These are phyloP conservation scores for Acaromyces ingoldii DNA, from an alignment of 1,284 basidiomycete species.

Conservation along the genomic window DNA sequence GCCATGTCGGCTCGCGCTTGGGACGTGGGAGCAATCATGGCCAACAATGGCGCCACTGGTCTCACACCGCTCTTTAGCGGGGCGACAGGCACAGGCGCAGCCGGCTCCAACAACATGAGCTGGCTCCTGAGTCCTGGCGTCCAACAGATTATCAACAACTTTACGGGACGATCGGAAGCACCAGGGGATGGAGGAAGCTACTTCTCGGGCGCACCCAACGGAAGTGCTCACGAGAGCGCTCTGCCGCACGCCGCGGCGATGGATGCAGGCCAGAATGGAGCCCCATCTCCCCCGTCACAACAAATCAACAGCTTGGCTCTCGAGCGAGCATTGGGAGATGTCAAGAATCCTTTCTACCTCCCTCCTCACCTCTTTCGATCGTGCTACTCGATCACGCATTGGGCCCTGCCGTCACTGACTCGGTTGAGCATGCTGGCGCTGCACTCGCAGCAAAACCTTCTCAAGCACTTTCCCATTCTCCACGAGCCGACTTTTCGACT, in stretches of 20 bases:
- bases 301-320: constrained; percentile 9
- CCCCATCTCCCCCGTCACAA: not conserved
- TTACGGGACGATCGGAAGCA: constrained; percentile 14
- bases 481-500: constrained; percentile 44
- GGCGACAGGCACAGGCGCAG: constrained; percentile 13
- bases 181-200: constrained; percentile 12
- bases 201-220: constrained; percentile 13
- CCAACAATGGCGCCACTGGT: too few species aligned
- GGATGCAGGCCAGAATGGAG: not conserved
- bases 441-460: constrained; percentile 39
- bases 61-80: too few species aligned
- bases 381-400: constrained; percentile 38
- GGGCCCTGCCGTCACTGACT: constrained; percentile 32
- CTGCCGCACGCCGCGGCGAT: not conserved
- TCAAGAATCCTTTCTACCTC: constrained; percentile 37
- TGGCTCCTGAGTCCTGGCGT: constrained; percentile 41
- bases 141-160: constrained; percentile 30
- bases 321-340: constrained; percentile 28
- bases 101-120: constrained; percentile 11
- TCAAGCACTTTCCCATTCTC: constrained; percentile 40
- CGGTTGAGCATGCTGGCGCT: constrained; percentile 36
- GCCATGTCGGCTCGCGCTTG: too few species aligned
- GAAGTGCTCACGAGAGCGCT: constrained; percentile 12
- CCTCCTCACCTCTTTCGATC: constrained; percentile 32
- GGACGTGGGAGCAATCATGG: too few species aligned